Evolutionary conservation across 345 rosid genomes (phyloP).

Genomic region (Excoecaria agallocha): DNA sequence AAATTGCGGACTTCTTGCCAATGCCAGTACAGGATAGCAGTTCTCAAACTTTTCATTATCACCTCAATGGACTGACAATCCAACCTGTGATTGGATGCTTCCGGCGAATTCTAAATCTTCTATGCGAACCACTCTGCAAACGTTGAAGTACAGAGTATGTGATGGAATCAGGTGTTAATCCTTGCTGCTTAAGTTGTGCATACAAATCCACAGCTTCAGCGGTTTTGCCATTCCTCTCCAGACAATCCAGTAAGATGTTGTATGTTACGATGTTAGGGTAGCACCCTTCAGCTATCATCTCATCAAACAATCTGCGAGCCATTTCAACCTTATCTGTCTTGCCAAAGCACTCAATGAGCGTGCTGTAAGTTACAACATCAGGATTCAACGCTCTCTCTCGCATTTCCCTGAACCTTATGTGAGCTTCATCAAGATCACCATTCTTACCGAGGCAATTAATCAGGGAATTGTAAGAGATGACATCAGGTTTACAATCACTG

Average conservation of each 20-base stretch:
- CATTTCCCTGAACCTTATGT: conserved; percentile 88
- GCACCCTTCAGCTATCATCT: conserved; percentile 80
- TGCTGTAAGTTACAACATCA: conserved; percentile 90
- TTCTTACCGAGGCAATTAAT: conserved; percentile 91
- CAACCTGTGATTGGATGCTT: conserved; percentile 87
- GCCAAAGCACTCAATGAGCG: conserved; percentile 89
- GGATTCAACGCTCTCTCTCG: conserved; percentile 79
- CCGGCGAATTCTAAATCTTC: conserved; percentile 64
- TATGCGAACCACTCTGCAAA: conserved; percentile 66
- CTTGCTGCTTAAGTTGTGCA: conserved; percentile 56
- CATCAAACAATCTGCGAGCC: conserved; percentile 75
- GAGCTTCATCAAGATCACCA: conserved; percentile 93
- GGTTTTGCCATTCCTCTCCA: conserved; percentile 75
- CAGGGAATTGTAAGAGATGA: conserved; percentile 78
- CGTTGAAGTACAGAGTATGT: conserved; percentile 74
- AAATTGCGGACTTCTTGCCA: background rate
- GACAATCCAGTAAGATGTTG: conserved; percentile 83
- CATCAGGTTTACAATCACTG: conserved; percentile 65
- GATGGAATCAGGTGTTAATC: conserved; percentile 66
- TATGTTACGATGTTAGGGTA: conserved; percentile 84
- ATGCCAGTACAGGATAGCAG: background rate
- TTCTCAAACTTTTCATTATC: conserved; percentile 3
- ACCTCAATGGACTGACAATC: conserved; percentile 74
- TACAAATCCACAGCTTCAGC: conserved; percentile 83
- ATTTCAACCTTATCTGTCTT: conserved; percentile 84